These are phyloP conservation scores for Phytophthora pseudosyringae DNA, from an alignment of 352 stramenopile species.

Conservation along the genomic window DNA sequence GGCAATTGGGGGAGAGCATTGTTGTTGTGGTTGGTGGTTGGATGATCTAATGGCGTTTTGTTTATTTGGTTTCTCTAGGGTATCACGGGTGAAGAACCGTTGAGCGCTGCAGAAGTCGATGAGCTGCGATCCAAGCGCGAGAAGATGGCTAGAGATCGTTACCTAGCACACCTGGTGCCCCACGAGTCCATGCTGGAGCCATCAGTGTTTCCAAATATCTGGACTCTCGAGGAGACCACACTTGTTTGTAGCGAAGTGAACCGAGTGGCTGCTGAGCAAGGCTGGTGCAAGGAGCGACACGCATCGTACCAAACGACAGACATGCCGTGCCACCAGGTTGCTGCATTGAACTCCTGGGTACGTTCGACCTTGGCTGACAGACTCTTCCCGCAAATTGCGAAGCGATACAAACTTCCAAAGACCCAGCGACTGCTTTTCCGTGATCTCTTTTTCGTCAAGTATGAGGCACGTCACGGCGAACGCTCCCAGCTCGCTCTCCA, in stretches of 20 bases:
- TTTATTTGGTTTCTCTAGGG: constrained; percentile 16
- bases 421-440: constrained; percentile 71
- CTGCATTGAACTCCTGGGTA: constrained; percentile 72
- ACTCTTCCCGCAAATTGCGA: constrained; percentile 67
- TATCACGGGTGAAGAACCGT: constrained; percentile 23
- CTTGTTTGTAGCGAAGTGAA: constrained; percentile 52
- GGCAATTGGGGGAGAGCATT: constrained; percentile 15
- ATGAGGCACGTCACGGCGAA: constrained; percentile 67
- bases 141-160: constrained; percentile 48
- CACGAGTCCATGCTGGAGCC: constrained; percentile 46
- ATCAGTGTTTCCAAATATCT: constrained; percentile 57
- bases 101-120: constrained; percentile 32
- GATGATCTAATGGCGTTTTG: constrained; percentile 4
- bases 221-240: constrained; percentile 54
- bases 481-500: constrained; percentile 88
- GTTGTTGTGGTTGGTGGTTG: not conserved
- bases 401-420: constrained; percentile 47
- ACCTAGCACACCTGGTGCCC: constrained; percentile 59
- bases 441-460: constrained; percentile 91
- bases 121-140: constrained; percentile 46
- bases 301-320: constrained; percentile 87
- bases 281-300: constrained; percentile 84
- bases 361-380: constrained; percentile 47
- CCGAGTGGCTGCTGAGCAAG: constrained; percentile 39
- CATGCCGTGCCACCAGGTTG: constrained; percentile 77